Conservation (phyloP, 371 early-diverging fungal species). For the Mucor racemosus region DNA sequence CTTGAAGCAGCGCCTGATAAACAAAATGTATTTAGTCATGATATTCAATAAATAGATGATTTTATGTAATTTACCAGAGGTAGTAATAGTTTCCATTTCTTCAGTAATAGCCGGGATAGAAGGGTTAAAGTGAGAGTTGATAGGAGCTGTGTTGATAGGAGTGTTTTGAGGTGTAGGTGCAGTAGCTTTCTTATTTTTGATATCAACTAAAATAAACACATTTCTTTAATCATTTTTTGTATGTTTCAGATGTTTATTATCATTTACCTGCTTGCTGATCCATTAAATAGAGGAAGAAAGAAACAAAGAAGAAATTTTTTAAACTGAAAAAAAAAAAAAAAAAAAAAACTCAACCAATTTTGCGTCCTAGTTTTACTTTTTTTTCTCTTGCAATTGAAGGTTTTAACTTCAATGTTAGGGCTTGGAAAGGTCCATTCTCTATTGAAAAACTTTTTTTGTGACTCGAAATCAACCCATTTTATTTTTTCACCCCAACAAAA, state of each 20-base stretch:
- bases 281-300: slow-evolving; percentile 21
- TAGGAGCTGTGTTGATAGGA: slow-evolving; percentile 53
- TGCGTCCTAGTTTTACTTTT: slow-evolving; percentile 9
- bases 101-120: slow-evolving; percentile 48
- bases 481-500: slow-evolving; percentile 8
- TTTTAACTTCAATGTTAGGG: slow-evolving; percentile 9
- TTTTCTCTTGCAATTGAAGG: slow-evolving; percentile 6
- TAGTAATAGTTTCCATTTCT: slow-evolving; percentile 53
- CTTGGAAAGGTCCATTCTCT: slow-evolving; percentile 1
- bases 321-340: slow-evolving; percentile 22
- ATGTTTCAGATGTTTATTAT: not conserved
- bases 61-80: slow-evolving; percentile 28
- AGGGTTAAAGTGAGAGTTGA: slow-evolving; percentile 46
- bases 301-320: slow-evolving; percentile 13
- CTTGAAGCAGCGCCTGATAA: slow-evolving; percentile 29
- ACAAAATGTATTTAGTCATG: not conserved
- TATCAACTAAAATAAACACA: slow-evolving; percentile 29
- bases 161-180: slow-evolving; percentile 58
- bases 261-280: slow-evolving; percentile 42
- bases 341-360: slow-evolving; percentile 6
- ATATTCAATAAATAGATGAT: not conserved
- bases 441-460: slow-evolving; percentile 9
- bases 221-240: not conserved
- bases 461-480: slow-evolving; percentile 12
- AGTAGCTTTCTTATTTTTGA: slow-evolving; percentile 46